Percentiles rank a stretch among this genome's conserved stretches.
Conservation (phyloP, 169 alveolate genomes). For the Plasmodium cynomolgi region DNA sequence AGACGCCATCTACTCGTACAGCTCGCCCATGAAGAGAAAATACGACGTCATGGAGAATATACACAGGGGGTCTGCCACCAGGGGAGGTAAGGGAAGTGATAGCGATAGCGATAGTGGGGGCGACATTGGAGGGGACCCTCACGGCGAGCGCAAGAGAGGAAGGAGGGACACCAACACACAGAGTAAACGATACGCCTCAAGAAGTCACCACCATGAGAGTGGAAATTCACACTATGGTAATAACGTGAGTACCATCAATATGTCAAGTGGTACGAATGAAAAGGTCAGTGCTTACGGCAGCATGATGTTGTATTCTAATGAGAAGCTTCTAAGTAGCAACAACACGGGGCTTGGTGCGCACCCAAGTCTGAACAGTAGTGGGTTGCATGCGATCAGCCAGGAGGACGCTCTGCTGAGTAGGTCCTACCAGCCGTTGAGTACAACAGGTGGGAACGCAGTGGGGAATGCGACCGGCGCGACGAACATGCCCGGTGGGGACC, state of each 20-base stretch:
- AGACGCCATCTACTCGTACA: background rate
- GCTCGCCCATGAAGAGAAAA: slow-evolving; percentile 63
- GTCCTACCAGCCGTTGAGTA: background rate
- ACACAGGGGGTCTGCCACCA: background rate
- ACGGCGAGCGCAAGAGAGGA: background rate
- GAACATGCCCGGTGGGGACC: background rate
- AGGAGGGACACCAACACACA: background rate
- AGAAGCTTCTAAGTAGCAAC: slow-evolving; percentile 1
- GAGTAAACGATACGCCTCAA: slow-evolving; percentile 16
- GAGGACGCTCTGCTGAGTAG: slow-evolving; percentile 15
- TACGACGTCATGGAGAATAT: slow-evolving; percentile 35
- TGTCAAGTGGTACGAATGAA: slow-evolving; percentile 12
- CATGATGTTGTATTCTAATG: slow-evolving; percentile 10
- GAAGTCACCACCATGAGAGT: slow-evolving; percentile 8
- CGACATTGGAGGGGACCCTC: background rate
- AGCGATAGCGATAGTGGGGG: background rate
- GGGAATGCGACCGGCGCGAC: background rate
- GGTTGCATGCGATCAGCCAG: background rate
- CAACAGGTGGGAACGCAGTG: background rate
- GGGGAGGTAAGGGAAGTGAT: slow-evolving; percentile 2
- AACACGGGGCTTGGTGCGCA: background rate
- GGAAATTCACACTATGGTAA: slow-evolving; percentile 8
- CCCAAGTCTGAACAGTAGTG: background rate
- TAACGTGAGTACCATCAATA: background rate
- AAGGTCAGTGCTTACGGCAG: slow-evolving; percentile 1